These are phyloP conservation scores for Suaeda aralocaspica DNA, from an alignment of 148 eudicot genomes.

Conservation along the genomic window DNA sequence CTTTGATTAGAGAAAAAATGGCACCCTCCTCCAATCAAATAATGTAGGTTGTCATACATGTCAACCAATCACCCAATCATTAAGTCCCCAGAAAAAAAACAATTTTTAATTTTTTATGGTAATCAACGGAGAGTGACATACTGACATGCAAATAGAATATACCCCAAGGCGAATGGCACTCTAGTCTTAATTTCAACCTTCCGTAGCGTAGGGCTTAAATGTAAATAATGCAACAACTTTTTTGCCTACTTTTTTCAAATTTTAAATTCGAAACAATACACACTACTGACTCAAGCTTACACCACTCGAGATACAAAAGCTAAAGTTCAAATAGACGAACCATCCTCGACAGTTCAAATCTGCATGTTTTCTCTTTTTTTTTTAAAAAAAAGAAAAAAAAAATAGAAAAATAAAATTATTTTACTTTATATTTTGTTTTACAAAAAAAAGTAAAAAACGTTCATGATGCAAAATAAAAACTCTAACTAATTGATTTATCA, in stretches of 20 bases:
- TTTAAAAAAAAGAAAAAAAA: too few relatives aligned
- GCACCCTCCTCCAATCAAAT: too few relatives aligned
- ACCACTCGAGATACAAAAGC: background rate
- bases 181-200: background rate
- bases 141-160: background rate
- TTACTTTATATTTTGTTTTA: too few relatives aligned
- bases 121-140: background rate
- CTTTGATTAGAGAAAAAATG: too few relatives aligned
- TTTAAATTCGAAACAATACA: background rate
- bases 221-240: background rate
- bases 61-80: background rate
- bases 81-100: background rate
- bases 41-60: background rate
- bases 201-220: too few relatives aligned
- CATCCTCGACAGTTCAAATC: slow-evolving; percentile 26
- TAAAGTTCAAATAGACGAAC: slow-evolving; percentile 23
- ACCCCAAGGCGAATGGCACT: background rate
- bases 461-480: too few relatives aligned
- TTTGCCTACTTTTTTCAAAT: background rate
- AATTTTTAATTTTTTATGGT: background rate
- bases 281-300: background rate
- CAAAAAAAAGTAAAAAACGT: too few relatives aligned
- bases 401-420: too few relatives aligned
- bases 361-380: background rate
- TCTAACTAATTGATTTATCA: too few relatives aligned